Evolutionary conservation across 768 basidiomycete genomes (phyloP).

Genomic region (Boletus reticulatus): DNA sequence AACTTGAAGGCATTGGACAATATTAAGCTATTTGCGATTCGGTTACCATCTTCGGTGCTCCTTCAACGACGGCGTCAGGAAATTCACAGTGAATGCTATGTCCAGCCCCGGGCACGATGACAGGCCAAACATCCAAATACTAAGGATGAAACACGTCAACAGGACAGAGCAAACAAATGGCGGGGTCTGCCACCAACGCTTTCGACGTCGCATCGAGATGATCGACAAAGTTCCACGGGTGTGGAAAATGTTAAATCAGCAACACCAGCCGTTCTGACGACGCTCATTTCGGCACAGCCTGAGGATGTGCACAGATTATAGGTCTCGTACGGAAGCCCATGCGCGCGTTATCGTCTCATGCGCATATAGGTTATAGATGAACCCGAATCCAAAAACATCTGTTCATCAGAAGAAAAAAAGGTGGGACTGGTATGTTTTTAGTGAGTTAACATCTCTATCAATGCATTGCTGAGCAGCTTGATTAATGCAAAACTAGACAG

Average conservation of each 20-base stretch:
- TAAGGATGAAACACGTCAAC: constrained; percentile 14
- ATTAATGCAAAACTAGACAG: too few relatives aligned
- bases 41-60: constrained; percentile 15
- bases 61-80: constrained; percentile 18
- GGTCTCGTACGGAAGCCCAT: too few relatives aligned
- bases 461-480: too few relatives aligned
- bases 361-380: too few relatives aligned
- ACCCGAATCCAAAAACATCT: too few relatives aligned
- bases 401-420: too few relatives aligned
- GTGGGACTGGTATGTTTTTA: too few relatives aligned
- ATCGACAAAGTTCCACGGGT: constrained; percentile 22
- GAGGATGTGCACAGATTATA: too few relatives aligned
- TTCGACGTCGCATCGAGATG: not conserved
- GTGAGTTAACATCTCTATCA: too few relatives aligned
- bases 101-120: constrained; percentile 11
- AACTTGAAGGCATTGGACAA: too few relatives aligned
- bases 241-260: not conserved
- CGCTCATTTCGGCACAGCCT: too few relatives aligned
- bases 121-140: constrained; percentile 10
- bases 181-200: constrained; percentile 21
- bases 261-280: not conserved
- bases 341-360: too few relatives aligned
- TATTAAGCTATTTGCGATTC: not conserved
- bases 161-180: not conserved
- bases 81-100: constrained; percentile 29